Percentiles rank a stretch among this genome's conserved stretches.
These are phyloP conservation scores for Fusarium globosum DNA, from an alignment of 2,329 filamentous ascomycete genomes.

Conservation along the genomic window DNA sequence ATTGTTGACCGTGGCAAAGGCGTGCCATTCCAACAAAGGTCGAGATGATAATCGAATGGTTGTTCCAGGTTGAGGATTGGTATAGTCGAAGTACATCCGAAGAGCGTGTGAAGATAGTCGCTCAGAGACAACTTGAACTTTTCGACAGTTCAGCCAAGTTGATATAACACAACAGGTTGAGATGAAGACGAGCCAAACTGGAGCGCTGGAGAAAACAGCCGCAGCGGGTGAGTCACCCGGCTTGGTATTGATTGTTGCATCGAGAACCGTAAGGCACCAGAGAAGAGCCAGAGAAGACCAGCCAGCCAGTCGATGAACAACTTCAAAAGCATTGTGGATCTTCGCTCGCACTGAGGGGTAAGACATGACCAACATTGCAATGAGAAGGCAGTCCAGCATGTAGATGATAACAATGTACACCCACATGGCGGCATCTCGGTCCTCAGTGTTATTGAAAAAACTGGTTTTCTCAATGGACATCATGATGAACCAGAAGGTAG, in stretches of 20 bases:
- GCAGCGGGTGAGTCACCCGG: slow-evolving; percentile 44
- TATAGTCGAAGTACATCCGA: slow-evolving; percentile 73
- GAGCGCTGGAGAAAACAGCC: slow-evolving; percentile 49
- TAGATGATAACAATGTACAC: slow-evolving; percentile 25
- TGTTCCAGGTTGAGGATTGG: slow-evolving; percentile 55
- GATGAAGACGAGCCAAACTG: slow-evolving; percentile 71
- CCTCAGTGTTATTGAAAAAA: neutral
- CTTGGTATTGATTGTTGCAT: slow-evolving; percentile 67
- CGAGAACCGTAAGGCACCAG: slow-evolving; percentile 55
- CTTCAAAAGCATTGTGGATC: slow-evolving; percentile 32
- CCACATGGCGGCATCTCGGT: slow-evolving; percentile 5
- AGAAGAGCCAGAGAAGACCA: slow-evolving; percentile 30
- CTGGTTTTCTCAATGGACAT: slow-evolving; percentile 33
- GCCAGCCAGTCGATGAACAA: slow-evolving; percentile 30
- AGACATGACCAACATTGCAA: slow-evolving; percentile 29
- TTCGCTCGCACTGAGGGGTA: slow-evolving; percentile 25
- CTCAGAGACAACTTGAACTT: slow-evolving; percentile 70
- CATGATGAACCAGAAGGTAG: slow-evolving; percentile 33
- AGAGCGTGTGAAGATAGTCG: slow-evolving; percentile 75
- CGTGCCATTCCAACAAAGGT: slow-evolving; percentile 74
- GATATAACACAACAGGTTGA: slow-evolving; percentile 71
- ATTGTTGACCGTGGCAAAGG: slow-evolving; percentile 75
- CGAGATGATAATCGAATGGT: slow-evolving; percentile 67
- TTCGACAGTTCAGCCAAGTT: slow-evolving; percentile 76
- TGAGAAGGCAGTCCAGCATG: slow-evolving; percentile 21